phyloP scores from a whole-genome alignment of 1,139 yeast genomes.

The Geotrichum phurueaensis region DNA sequence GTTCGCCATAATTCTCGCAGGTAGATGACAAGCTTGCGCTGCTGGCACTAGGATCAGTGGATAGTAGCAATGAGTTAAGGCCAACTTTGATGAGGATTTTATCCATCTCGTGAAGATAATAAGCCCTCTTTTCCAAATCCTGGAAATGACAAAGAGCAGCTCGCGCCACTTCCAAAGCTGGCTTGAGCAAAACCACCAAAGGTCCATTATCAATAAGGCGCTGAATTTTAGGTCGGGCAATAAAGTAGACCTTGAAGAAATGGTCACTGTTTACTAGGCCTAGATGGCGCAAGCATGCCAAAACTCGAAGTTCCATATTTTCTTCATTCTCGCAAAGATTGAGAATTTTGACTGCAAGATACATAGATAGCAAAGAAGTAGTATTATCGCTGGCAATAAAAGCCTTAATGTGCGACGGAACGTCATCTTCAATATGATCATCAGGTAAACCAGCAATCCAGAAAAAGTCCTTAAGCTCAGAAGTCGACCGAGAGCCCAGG shows the following conservation, averaged over 20 bases:
- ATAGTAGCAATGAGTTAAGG: neutral
- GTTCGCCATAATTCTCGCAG: neutral
- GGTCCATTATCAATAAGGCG: slow-evolving; percentile 11
- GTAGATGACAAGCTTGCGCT: neutral
- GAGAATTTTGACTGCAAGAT: slow-evolving; percentile 52
- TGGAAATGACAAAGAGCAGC: slow-evolving; percentile 4
- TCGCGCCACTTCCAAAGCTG: slow-evolving; percentile 12
- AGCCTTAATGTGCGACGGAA: slow-evolving; percentile 36
- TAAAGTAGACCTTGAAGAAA: slow-evolving; percentile 14
- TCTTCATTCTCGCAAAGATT: slow-evolving; percentile 48
- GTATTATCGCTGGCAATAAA: slow-evolving; percentile 40
- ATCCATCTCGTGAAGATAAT: slow-evolving; percentile 9
- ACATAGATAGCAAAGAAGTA: slow-evolving; percentile 44
- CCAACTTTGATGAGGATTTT: slow-evolving; percentile 9
- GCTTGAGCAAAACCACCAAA: slow-evolving; percentile 4
- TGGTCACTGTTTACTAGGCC: slow-evolving; percentile 27
- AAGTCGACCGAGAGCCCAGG: slow-evolving; percentile 45
- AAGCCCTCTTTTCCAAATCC: neutral
- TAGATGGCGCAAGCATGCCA: slow-evolving; percentile 45
- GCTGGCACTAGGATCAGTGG: neutral
- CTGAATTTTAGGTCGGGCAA: slow-evolving; percentile 12
- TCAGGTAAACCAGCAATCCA: slow-evolving; percentile 44
- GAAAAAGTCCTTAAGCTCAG: slow-evolving; percentile 44
- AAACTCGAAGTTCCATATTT: slow-evolving; percentile 47
- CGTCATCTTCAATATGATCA: slow-evolving; percentile 29